These are phyloP conservation scores for Fraxinus paxiana DNA, from an alignment of 305 asterid species.

Conservation along the genomic window DNA sequence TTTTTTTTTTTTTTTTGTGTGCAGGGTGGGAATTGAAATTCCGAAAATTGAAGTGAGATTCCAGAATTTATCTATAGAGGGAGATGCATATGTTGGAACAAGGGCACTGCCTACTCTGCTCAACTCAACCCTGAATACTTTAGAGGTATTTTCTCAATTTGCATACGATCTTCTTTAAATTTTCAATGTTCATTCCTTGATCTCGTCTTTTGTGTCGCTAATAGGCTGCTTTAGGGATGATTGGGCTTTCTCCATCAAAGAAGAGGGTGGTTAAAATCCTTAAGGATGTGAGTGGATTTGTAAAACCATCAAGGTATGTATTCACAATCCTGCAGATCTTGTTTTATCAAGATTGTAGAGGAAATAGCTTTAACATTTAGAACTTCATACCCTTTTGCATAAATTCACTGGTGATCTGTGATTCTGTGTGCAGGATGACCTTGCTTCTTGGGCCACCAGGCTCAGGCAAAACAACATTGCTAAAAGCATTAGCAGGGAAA, in stretches of 20 bases:
- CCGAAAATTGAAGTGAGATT: constrained; percentile 76
- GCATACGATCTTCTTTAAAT: background rate
- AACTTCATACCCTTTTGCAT: background rate
- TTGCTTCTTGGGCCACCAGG: constrained; percentile 88
- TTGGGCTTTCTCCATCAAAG: constrained; percentile 63
- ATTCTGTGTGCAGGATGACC: constrained; percentile 52
- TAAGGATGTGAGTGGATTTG: constrained; percentile 58
- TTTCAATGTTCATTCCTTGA: background rate
- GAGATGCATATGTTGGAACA: constrained; percentile 67
- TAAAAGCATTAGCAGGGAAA: constrained; percentile 69
- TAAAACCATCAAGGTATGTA: constrained; percentile 67
- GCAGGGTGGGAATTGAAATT: constrained; percentile 75
- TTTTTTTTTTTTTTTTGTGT: background rate
- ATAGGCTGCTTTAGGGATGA: constrained; percentile 50
- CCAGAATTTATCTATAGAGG: constrained; percentile 57
- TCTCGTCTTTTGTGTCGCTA: background rate
- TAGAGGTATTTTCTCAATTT: constrained; percentile 44
- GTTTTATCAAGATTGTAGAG: background rate
- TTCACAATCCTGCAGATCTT: background rate
- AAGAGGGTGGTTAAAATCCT: constrained; percentile 60
- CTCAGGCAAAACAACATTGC: constrained; percentile 77
- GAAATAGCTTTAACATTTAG: background rate
- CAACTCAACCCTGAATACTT: constrained; percentile 59
- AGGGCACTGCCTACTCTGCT: constrained; percentile 82
- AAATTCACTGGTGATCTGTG: background rate